Evolutionary conservation across 148 eudicot species (phyloP), one percentile per base, ranked within the genome.

Genomic region (Euryodendron excelsum): DNA sequence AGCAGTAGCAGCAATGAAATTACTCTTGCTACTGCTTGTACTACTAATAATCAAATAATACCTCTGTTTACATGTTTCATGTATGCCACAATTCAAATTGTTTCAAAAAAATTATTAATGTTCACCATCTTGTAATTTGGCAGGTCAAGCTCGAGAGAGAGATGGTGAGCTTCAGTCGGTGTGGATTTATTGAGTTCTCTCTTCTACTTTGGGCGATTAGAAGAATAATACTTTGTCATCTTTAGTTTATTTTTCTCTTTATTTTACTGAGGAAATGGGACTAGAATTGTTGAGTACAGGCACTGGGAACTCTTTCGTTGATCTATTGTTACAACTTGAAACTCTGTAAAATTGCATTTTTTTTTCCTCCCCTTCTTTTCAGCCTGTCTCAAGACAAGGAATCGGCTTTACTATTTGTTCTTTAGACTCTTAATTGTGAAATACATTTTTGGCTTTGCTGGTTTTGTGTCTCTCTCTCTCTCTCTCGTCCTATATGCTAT

Each of bases 81-180:
- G 28, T 1, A n/a, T 39, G 72, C 20, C 8, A 39, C 44, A 0
- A 39, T 39, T 39, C 44, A 39, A 7, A 11, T 47, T 77, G 65
- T 77, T 21, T 5, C 72, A 17, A 12, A 65, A n/a, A 34, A 48
- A 14, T 23, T 69, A 21, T 10, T 78, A 69, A 68, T 78, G n/a
- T 50, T 20, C 34, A 64, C 74, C 53, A 82, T 71, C 6, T 55
- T 34, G 76, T 77, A 48, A 30, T 58, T 75, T 74, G 63, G 79
- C 86, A 88, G 91, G 91, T 37, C 83, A 62, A 79, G 59, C 41
- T 72, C 91, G 56, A 79, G 87, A 80, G 84, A 84, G 39, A 75
- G 87, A 80, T 88, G 91, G 91, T 79, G 69, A 79, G 69, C 71
- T 69, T 69, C 58, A 28, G 74, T 64, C 67, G 36, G 77, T 84